A percentile compares a stretch with the other conserved stretches of the same genome.
These are phyloP conservation scores for Stephanodiscus triporus DNA, from an alignment of 108 stramenopile genomes.

Conservation along the genomic window DNA sequence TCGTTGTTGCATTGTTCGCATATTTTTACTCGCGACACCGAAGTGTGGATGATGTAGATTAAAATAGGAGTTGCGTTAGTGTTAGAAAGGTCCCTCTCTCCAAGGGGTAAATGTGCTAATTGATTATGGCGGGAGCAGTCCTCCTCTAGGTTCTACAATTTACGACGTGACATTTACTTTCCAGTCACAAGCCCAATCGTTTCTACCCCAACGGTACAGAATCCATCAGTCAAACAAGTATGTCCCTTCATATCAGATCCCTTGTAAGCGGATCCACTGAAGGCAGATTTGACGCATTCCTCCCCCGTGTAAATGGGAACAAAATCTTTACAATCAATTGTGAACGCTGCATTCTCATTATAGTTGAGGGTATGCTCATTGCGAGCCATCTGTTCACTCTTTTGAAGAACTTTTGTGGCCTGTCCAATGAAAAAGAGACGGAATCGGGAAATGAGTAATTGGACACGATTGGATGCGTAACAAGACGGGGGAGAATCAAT, in stretches of 20 bases:
- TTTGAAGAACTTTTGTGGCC: slow-evolving; percentile 95
- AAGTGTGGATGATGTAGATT: slow-evolving; percentile 23
- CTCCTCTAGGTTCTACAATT: not conserved
- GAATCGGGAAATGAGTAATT: not conserved
- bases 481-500: not conserved
- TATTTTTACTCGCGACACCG: slow-evolving; percentile 34
- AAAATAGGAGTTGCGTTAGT: no score
- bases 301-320: slow-evolving; percentile 90
- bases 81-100: not conserved
- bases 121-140: not conserved
- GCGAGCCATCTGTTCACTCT: slow-evolving; percentile 96
- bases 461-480: not conserved
- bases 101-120: not conserved
- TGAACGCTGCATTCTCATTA: slow-evolving; percentile 94
- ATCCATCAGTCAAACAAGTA: slow-evolving; percentile 87
- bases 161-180: slow-evolving; percentile 23
- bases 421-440: not conserved
- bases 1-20: slow-evolving; percentile 33
- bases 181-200: slow-evolving; percentile 96
- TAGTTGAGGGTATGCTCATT: slow-evolving; percentile 97
- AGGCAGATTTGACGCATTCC: slow-evolving; percentile 79
- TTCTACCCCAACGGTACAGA: slow-evolving; percentile 90
- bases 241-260: slow-evolving; percentile 66
- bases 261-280: slow-evolving; percentile 84
- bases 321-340: slow-evolving; percentile 88